These are phyloP conservation scores for Podosphaera xanthii DNA, from an alignment of 2,329 filamentous ascomycete species.

Conservation along the genomic window DNA sequence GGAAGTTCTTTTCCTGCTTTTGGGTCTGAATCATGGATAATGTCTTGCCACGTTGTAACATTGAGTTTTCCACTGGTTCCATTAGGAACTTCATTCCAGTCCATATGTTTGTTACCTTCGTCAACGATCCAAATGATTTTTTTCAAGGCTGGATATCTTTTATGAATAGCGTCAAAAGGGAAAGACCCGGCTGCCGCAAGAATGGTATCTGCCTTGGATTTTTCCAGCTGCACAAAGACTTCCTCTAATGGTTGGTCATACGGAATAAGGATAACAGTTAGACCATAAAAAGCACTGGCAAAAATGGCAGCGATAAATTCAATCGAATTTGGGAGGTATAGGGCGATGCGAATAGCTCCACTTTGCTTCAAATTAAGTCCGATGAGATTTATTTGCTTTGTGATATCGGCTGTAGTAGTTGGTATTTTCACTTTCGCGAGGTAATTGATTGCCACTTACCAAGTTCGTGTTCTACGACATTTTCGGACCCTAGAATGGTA, in stretches of 20 bases:
- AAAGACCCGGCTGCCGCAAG: constrained; percentile 73
- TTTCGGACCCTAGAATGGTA: constrained; percentile 57
- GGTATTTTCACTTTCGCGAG: no score
- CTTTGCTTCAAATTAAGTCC: constrained; percentile 54
- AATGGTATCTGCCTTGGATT: constrained; percentile 56
- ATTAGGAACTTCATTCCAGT: constrained; percentile 77
- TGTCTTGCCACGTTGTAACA: constrained; percentile 81
- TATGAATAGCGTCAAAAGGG: constrained; percentile 50
- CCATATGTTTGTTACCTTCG: constrained; percentile 72
- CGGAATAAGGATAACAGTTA: constrained; percentile 66
- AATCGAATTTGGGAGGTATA: constrained; percentile 83
- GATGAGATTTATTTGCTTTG: constrained; percentile 68
- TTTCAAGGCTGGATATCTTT: constrained; percentile 45
- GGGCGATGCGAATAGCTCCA: constrained; percentile 53
- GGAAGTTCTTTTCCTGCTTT: constrained; percentile 41
- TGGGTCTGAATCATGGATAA: constrained; percentile 47
- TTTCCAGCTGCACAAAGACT: constrained; percentile 48
- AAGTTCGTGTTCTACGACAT: constrained; percentile 48
- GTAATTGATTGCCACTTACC: constrained; percentile 19
- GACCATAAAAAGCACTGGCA: constrained; percentile 62
- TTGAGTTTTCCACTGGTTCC: constrained; percentile 52
- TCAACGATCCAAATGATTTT: constrained; percentile 86
- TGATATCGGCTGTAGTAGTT: constrained; percentile 36
- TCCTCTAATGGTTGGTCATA: constrained; percentile 51
- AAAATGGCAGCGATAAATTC: constrained; percentile 70